phyloP scores from a whole-genome alignment of 129 eudicot species.

The Smallanthus sonchifolius region DNA sequence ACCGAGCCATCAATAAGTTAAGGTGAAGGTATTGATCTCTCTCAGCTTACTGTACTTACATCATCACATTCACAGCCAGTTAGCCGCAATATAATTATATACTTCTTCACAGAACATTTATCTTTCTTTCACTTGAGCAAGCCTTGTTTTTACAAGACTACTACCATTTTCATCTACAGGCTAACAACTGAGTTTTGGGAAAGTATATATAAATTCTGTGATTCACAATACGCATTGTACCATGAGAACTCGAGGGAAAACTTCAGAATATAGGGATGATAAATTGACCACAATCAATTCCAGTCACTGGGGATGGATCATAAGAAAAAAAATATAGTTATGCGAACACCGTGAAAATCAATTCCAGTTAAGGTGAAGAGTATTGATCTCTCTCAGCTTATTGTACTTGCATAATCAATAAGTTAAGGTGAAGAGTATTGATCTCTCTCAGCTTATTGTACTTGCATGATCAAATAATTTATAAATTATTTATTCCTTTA shows the following conservation, averaged over 20 bases:
- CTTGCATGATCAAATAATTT: background rate
- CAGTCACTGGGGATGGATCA: background rate
- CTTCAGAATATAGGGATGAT: background rate
- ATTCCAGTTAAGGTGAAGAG: background rate
- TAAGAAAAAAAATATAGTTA: too few relatives aligned
- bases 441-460: slow-evolving; percentile 2
- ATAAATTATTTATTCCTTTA: too few relatives aligned
- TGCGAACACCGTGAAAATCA: too few relatives aligned
- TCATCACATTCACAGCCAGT: slow-evolving; percentile 3
- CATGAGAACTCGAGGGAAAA: background rate
- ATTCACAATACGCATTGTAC: background rate
- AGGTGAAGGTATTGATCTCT: background rate
- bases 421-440: background rate
- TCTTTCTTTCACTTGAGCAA: background rate
- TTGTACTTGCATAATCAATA: background rate
- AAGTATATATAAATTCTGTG: slow-evolving; percentile 1
- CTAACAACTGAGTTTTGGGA: background rate
- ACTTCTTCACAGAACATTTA: background rate
- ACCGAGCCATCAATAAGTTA: background rate
- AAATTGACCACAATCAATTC: background rate
- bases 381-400: background rate
- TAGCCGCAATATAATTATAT: background rate
- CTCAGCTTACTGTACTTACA: background rate
- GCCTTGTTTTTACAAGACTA: background rate
- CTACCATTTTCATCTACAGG: slow-evolving; percentile 13